Base-by-base conservation (phyloP, 495 filamentous ascomycete genomes). In the Viridothelium virens region DNA sequence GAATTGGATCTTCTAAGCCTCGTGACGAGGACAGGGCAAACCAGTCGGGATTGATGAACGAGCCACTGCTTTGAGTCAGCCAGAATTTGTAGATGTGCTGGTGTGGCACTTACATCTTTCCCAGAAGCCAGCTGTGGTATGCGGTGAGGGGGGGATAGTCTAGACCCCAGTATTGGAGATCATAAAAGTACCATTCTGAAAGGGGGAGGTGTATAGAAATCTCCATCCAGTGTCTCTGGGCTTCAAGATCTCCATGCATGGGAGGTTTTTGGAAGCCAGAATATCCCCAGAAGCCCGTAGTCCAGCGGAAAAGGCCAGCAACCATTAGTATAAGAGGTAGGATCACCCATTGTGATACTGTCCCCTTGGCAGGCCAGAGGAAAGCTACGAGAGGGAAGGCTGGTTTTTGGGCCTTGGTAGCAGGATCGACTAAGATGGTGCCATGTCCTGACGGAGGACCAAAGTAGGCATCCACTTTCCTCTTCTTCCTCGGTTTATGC, bases 171-270 rank as follows among this genome's bases (percentile, higher is more conserved):
- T 95, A 98, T 70, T 93, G 81, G 64, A 97, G 78, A 74, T 98
- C 91, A 77, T 97, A 91, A 73, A 92, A 95, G 76, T 98, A 97
- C 95, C 94, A 98, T 72, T 94, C 89, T 3, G 89, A 90, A 48
- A 96, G 81, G 9, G 94, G 95, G 3, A 98, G 81, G 66, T 94
- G 85, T 14, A 83, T 88, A 1, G 95, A 96, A 68, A 97, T 83
- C 71, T 97, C 94, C 93, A 97, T 97, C 94, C 94, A 98, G 72
- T 98, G 94, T 70, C 94, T 77, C 75, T 98, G 94, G 6, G 95
- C 94, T 76, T 98, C 94, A 74, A 96, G 97, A 75, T 98, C 94
- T 63, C 94, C 94, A 70, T 95, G 87, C 87, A 96, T 92, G 16
- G 94, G 94, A 2, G 91, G 91, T 48, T 85, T 85, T 68, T 87